Base-by-base conservation (phyloP, 306 rosid genomes). In the Elaeagnus macrophylla region DNA sequence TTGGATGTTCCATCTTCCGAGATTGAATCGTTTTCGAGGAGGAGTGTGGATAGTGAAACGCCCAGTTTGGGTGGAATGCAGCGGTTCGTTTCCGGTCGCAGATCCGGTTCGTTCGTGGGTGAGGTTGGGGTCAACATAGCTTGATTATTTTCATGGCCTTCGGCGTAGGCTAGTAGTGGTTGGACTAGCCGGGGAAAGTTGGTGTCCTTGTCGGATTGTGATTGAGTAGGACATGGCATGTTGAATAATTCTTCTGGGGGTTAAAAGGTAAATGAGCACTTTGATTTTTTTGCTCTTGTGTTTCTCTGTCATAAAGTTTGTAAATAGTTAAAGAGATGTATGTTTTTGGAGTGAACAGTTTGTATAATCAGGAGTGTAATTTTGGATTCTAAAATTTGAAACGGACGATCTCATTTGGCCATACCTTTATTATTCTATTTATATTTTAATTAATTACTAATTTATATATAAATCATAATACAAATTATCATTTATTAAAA, bases 51-150 rank as follows among this genome's bases (percentile, higher is more conserved):
- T 67, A 60, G 77, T 51, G 96, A 71, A 35, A 61, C 99, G 6
- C 78, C 71, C 53, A 72, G 85, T 64, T 48, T 91, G 70, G 95
- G 93, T 0, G 78, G 81, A 0, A 53, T 91, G 79, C 75, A 57
- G 59, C 77, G 86, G 76, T 87, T 82, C 79, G 72, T 73, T 0
- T 91, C 96, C 0, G 99, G 99, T 49, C 77, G 99, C 66, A 78
- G 81, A 66, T 82, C 93, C 17, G 88, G 61, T 15, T 37, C 93
- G 32, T 84, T 77, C 85, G 72, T 65, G 3, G 80, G 75, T 47
- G 85, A 79, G 0, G 18, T 54, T 1, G 66, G 79, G 39, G 63
- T 9, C 61, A 54, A 51, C 36, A 36, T 2, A 35, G 13, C 71
- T n/a, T n/a, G n/a, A n/a, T n/a, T n/a, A n/a, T n/a, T n/a, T n/a